These are phyloP conservation scores for Chionographis japonica DNA, from an alignment of 106 monocot species.

Conservation along the genomic window DNA sequence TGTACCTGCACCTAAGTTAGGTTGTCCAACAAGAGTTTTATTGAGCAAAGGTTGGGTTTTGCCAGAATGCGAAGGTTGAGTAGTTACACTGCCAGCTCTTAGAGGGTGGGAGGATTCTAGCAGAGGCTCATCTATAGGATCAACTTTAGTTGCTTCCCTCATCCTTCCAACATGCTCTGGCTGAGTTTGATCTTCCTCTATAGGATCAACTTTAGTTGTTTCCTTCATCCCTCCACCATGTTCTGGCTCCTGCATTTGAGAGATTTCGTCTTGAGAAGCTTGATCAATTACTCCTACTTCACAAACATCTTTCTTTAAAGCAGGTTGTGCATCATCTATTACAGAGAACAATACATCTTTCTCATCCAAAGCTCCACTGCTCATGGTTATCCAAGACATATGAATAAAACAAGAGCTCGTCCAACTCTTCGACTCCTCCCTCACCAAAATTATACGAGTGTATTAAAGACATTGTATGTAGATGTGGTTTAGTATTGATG, in stretches of 20 bases:
- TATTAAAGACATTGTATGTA: too few species aligned
- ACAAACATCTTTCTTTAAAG: neutral
- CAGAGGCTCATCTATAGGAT: too few species aligned
- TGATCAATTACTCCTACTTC: conserved; percentile 1
- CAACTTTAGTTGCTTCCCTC: too few species aligned
- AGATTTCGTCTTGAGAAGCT: conserved; percentile 5
- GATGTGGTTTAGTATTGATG: too few species aligned
- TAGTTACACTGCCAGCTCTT: neutral
- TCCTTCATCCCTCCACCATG: conserved; percentile 7
- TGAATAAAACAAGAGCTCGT: too few species aligned
- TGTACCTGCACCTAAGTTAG: neutral
- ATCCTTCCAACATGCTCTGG: too few species aligned
- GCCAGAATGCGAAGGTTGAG: conserved; percentile 7
- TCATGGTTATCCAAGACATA: too few species aligned
- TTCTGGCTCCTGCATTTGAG: conserved; percentile 3
- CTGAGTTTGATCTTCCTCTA: conserved; percentile 5
- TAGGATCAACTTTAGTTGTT: neutral
- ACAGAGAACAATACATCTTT: conserved; percentile 7
- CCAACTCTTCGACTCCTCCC: too few species aligned
- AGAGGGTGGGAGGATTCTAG: conserved; percentile 8
- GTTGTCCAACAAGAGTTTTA: conserved; percentile 4
- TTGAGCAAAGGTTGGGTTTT: neutral
- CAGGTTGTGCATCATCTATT: conserved; percentile 6
- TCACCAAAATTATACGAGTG: too few species aligned
- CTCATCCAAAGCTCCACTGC: conserved; percentile 4